Evolutionary conservation across 257 asterid genomes (phyloP).

Genomic region (Nicotiana paniculata): DNA sequence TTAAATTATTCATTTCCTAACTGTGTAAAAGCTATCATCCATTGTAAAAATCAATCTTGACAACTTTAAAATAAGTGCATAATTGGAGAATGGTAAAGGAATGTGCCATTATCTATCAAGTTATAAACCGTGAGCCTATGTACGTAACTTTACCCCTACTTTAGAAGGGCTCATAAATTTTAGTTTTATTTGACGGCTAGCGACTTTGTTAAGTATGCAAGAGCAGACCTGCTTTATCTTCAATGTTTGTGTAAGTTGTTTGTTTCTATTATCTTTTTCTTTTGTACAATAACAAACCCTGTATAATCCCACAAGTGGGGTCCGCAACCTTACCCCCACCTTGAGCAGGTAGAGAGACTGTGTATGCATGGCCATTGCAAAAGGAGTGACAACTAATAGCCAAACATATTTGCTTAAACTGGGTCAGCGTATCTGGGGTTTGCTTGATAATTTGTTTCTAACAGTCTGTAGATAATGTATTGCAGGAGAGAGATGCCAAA

Average conservation of each 20-base stretch:
- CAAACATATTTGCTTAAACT: not conserved
- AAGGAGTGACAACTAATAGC: not conserved
- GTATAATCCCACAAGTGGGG: no score
- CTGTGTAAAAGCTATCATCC: not conserved
- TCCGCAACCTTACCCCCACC: no score
- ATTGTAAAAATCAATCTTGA: not conserved
- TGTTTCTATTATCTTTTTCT: not conserved
- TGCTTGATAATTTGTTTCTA: not conserved
- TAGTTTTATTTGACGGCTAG: not conserved
- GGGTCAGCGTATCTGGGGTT: not conserved
- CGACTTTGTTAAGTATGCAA: not conserved
- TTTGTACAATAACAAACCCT: not conserved
- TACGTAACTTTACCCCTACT: no score
- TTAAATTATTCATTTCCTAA: not conserved
- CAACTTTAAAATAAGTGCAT: not conserved
- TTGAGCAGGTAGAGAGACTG: not conserved
- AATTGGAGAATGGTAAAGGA: not conserved
- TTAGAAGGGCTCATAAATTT: not conserved
- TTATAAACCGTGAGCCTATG: not conserved
- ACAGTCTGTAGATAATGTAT: not conserved
- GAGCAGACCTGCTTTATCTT: not conserved
- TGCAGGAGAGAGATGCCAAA: constrained; percentile 97
- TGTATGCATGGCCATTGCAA: not conserved
- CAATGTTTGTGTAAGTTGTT: not conserved
- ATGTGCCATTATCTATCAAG: not conserved